Evolutionary conservation across 805 yeast species (phyloP).

Genomic region (Candida glaebosa): DNA sequence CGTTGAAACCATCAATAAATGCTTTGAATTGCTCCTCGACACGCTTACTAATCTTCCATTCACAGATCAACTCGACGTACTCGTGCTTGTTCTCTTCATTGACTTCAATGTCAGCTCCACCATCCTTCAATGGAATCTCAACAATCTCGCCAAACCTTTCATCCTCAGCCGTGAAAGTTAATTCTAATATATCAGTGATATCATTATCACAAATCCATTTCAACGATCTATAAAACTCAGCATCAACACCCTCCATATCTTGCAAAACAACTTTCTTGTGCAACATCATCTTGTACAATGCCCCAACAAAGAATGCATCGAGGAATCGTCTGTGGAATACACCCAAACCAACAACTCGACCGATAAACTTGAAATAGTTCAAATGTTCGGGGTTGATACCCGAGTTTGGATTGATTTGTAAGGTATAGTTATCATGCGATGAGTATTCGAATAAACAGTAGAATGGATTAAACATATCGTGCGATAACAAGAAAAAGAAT

Average conservation of each 20-base stretch:
- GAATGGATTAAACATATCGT: conserved; percentile 98
- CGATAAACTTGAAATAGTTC: conserved; percentile 96
- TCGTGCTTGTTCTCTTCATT: conserved; percentile 93
- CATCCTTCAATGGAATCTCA: conserved; percentile 83
- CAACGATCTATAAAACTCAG: conserved; percentile 90
- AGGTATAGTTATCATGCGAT: conserved; percentile 95
- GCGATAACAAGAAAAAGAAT: conserved; percentile 92
- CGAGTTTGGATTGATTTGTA: conserved; percentile 96
- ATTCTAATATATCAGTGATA: conserved; percentile 75
- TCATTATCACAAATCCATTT: conserved; percentile 96
- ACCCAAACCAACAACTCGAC: conserved; percentile 96
- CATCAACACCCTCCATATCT: conserved; percentile 99
- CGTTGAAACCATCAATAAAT: conserved; percentile 95
- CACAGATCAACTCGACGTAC: conserved; percentile 90
- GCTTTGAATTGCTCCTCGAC: conserved; percentile 96
- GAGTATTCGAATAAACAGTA: conserved; percentile 97
- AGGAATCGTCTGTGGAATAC: conserved; percentile 97
- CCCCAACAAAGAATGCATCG: conserved; percentile 98
- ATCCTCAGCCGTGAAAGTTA: conserved; percentile 86
- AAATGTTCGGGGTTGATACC: conserved; percentile 97
- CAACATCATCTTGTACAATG: conserved; percentile 95
- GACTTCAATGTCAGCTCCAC: conserved; percentile 86
- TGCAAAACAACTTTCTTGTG: conserved; percentile 90
- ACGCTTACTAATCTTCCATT: conserved; percentile 92
- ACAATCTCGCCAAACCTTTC: conserved; percentile 93